A percentile compares a stretch with the other conserved stretches of the same genome.
These are phyloP conservation scores for Neurospora terricola DNA, from an alignment of 495 filamentous ascomycete species.

Conservation along the genomic window DNA sequence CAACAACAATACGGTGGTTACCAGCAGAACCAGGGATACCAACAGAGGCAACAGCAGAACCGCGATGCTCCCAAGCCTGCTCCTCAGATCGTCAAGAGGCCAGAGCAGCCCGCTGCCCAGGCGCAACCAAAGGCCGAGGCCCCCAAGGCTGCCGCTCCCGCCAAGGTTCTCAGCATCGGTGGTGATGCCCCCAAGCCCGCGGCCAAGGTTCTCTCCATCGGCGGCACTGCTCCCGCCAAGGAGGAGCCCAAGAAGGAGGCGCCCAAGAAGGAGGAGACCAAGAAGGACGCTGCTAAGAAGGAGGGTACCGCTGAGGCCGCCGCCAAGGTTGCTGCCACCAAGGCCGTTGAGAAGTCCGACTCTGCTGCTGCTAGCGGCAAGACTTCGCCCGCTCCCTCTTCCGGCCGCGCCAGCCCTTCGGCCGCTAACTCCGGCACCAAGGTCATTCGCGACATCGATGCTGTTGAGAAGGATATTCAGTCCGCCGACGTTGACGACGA, in stretches of 20 bases:
- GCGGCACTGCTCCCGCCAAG: constrained; percentile 33
- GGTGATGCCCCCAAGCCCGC: constrained; percentile 40
- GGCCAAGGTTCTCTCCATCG: constrained; percentile 60
- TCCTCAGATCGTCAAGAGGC: constrained; percentile 62
- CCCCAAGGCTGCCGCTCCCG: constrained; percentile 30
- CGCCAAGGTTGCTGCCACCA: constrained; percentile 47
- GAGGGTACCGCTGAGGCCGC: constrained; percentile 45
- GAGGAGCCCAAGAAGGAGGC: constrained; percentile 22
- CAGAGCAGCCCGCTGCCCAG: constrained; percentile 33
- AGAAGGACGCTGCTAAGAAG: constrained; percentile 29
- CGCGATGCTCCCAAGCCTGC: constrained; percentile 41
- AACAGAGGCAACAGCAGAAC: constrained; percentile 47
- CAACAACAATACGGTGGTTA: constrained; percentile 22
- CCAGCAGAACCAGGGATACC: constrained; percentile 44
- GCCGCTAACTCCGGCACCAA: constrained; percentile 41
- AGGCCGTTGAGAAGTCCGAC: constrained; percentile 76
- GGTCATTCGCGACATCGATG: constrained; percentile 60
- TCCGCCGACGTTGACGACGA: constrained; percentile 83
- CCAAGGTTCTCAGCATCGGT: constrained; percentile 46
- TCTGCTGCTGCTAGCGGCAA: constrained; percentile 63
- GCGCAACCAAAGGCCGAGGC: constrained; percentile 25
- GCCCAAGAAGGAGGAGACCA: constrained; percentile 40
- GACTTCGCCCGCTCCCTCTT: constrained; percentile 66
- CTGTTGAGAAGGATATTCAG: constrained; percentile 71
- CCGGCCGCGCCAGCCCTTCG: constrained; percentile 65